phyloP scores from a whole-genome alignment of 768 basidiomycete species.

The Agaricus subrufescens region DNA sequence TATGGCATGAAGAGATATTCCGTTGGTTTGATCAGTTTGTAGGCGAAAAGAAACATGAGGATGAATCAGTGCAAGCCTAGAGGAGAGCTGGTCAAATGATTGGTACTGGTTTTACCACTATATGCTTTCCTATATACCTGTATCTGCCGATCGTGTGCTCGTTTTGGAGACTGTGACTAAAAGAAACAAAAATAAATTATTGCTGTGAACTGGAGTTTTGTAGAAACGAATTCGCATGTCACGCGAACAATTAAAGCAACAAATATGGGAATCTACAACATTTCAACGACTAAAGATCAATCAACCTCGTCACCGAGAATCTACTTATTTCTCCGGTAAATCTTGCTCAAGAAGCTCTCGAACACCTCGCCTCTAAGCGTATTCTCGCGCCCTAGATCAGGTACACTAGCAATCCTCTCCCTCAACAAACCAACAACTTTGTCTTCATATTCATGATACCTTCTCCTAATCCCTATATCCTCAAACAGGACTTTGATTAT shows the following conservation, averaged over 20 bases:
- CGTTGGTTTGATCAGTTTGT: constrained; percentile 79
- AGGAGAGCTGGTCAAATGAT: not conserved
- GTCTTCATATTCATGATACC: constrained; percentile 80
- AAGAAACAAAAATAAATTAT: too few relatives aligned
- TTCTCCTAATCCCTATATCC: constrained; percentile 56
- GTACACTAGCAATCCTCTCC: constrained; percentile 66
- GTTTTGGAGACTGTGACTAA: too few relatives aligned
- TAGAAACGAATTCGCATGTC: too few relatives aligned
- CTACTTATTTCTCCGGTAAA: constrained; percentile 61
- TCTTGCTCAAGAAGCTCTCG: constrained; percentile 83
- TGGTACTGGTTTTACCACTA: not conserved
- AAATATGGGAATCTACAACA: too few relatives aligned
- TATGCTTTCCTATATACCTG: not conserved
- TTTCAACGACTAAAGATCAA: too few relatives aligned
- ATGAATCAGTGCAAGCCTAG: not conserved
- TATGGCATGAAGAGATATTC: constrained; percentile 96
- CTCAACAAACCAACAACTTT: constrained; percentile 61
- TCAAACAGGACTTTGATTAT: constrained; percentile 60
- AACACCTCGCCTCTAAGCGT: constrained; percentile 66
- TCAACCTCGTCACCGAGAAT: not conserved
- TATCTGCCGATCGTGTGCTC: not conserved
- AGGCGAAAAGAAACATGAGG: constrained; percentile 24
- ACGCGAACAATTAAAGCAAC: too few relatives aligned
- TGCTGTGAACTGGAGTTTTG: too few relatives aligned
- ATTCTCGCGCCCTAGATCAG: constrained; percentile 46